Percentiles rank a stretch among this genome's conserved stretches.
Conservation (phyloP, 169 alveolate species). For the Cryptosporidium ubiquitum region DNA sequence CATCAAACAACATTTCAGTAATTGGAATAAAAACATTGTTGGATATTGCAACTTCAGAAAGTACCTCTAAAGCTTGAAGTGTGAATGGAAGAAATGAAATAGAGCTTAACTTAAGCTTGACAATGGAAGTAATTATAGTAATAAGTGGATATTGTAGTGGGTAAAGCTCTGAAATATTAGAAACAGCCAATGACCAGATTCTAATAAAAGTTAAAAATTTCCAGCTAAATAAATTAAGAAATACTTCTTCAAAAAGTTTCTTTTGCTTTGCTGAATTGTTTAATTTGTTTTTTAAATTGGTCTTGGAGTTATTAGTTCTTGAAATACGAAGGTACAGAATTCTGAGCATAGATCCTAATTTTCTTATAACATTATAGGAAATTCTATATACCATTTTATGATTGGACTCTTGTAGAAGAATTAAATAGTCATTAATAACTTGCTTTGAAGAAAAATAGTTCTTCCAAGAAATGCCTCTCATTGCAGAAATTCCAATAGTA, state of each 20-base stretch:
- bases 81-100: slow-evolving; percentile 43
- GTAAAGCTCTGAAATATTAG: slow-evolving; percentile 9
- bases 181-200: slow-evolving; percentile 45
- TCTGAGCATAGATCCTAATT: slow-evolving; percentile 44
- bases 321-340: slow-evolving; percentile 42
- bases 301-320: neutral
- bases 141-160: slow-evolving; percentile 60
- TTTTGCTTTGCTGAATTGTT: neutral
- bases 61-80: slow-evolving; percentile 11
- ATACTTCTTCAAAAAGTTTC: slow-evolving; percentile 33
- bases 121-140: slow-evolving; percentile 10
- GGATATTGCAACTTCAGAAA: slow-evolving; percentile 15
- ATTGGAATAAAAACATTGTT: slow-evolving; percentile 35
- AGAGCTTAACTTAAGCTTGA: slow-evolving; percentile 26
- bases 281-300: neutral
- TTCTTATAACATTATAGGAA: slow-evolving; percentile 40
- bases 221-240: slow-evolving; percentile 40
- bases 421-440: slow-evolving; percentile 9
- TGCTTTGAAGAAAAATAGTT: slow-evolving; percentile 20
- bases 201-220: slow-evolving; percentile 19
- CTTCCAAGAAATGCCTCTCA: slow-evolving; percentile 72
- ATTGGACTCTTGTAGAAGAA: slow-evolving; percentile 14
- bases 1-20: slow-evolving; percentile 22
- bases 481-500: slow-evolving; percentile 50
- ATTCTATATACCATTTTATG: slow-evolving; percentile 33